Evolutionary conservation across 805 yeast genomes (phyloP).

Genomic region (Blastobotrys mokoenaii): DNA sequence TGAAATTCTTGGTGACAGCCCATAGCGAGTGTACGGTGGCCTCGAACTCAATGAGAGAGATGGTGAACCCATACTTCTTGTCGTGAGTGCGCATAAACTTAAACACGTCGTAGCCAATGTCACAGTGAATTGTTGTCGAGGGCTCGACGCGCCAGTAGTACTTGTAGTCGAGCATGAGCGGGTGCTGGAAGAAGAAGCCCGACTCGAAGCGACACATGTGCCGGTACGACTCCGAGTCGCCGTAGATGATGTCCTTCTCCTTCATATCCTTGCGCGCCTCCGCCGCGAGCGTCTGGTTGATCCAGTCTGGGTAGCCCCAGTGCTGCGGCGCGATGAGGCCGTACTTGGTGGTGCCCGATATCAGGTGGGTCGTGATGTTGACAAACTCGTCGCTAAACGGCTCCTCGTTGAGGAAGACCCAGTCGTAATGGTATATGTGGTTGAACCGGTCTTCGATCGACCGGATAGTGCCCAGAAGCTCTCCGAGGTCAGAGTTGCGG

Average conservation of each 20-base stretch:
- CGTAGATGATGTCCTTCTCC: constrained; percentile 47
- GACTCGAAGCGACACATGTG: constrained; percentile 92
- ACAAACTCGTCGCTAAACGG: constrained; percentile 71
- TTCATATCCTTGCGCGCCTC: constrained; percentile 45
- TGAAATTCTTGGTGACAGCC: constrained; percentile 59
- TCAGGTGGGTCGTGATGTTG: constrained; percentile 46
- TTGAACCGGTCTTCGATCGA: constrained; percentile 82
- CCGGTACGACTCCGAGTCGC: constrained; percentile 62
- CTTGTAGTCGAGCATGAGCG: constrained; percentile 63
- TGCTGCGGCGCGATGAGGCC: constrained; percentile 70
- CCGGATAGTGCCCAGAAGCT: constrained; percentile 55
- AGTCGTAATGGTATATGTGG: constrained; percentile 65
- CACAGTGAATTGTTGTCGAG: constrained; percentile 70
- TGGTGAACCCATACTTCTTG: constrained; percentile 70
- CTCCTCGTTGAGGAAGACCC: constrained; percentile 86
- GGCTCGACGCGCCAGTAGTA: constrained; percentile 97
- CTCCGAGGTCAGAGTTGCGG: constrained; percentile 62
- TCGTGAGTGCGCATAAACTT: constrained; percentile 71
- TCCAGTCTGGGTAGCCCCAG: constrained; percentile 83
- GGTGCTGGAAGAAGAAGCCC: constrained; percentile 81
- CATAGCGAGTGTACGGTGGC: constrained; percentile 71
- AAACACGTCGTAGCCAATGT: constrained; percentile 69
- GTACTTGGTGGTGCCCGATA: constrained; percentile 65
- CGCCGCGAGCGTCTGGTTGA: constrained; percentile 63
- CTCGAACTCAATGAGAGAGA: constrained; percentile 65